These are phyloP conservation scores for Haplographium delicatum DNA, from an alignment of 495 filamentous ascomycete genomes.

Conservation along the genomic window DNA sequence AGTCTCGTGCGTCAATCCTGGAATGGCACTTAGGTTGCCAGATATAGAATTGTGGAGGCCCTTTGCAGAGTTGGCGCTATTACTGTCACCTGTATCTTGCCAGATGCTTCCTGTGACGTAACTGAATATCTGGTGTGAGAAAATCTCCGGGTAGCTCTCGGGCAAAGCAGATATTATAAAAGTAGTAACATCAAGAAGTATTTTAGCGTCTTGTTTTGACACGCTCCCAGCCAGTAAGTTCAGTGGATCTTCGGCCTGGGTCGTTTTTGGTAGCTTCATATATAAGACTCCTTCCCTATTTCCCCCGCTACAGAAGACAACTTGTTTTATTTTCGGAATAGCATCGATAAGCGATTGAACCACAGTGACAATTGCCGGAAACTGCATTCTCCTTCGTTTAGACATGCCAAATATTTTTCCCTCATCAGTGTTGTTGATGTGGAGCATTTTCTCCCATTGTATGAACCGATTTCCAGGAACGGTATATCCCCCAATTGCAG, in stretches of 20 bases:
- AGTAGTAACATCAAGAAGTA: slow-evolving; percentile 40
- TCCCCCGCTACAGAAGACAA: slow-evolving; percentile 79
- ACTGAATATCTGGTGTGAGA: slow-evolving; percentile 34
- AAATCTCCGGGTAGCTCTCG: slow-evolving; percentile 32
- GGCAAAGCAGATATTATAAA: slow-evolving; percentile 52
- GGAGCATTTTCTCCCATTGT: slow-evolving; percentile 53
- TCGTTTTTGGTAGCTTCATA: slow-evolving; percentile 50
- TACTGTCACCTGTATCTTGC: slow-evolving; percentile 37
- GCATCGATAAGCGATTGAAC: slow-evolving; percentile 65
- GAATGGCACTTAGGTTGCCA: slow-evolving; percentile 56
- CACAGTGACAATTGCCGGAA: slow-evolving; percentile 76
- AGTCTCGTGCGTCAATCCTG: slow-evolving; percentile 67
- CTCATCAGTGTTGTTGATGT: slow-evolving; percentile 46
- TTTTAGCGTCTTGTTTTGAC: slow-evolving; percentile 33
- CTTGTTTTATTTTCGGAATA: slow-evolving; percentile 63
- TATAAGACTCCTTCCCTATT: slow-evolving; percentile 80
- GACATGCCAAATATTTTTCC: slow-evolving; percentile 75
- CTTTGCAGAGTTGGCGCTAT: slow-evolving; percentile 53
- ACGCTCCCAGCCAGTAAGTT: slow-evolving; percentile 42
- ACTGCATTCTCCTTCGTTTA: slow-evolving; percentile 70
- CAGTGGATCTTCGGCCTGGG: slow-evolving; percentile 62
- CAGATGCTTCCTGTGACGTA: slow-evolving; percentile 41
- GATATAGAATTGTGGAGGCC: slow-evolving; percentile 69
- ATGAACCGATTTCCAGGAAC: slow-evolving; percentile 57
- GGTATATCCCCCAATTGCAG: slow-evolving; percentile 76